Evolutionary conservation across 2,329 filamentous ascomycete species (phyloP).

Genomic region (Hirsutella minnesotensis): DNA sequence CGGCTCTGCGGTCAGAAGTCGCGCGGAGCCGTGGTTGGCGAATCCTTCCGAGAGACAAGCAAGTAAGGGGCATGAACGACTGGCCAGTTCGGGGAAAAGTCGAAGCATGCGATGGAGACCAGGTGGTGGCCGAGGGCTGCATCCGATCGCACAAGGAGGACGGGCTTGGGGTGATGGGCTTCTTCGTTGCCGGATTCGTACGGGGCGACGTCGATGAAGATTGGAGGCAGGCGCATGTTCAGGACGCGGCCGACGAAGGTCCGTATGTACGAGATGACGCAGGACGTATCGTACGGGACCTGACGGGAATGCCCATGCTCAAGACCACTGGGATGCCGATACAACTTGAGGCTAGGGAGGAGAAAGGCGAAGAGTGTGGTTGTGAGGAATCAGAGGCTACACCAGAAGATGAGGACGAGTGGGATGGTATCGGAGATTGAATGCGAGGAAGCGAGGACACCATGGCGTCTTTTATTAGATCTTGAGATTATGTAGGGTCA

Average conservation of each 20-base stretch:
- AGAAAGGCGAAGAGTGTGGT: slow-evolving; percentile 2
- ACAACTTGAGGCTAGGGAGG: slow-evolving; percentile 10
- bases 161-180: slow-evolving; percentile 78
- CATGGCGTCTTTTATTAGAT: background rate
- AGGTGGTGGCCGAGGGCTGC: slow-evolving; percentile 57
- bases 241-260: slow-evolving; percentile 28
- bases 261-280: slow-evolving; percentile 43
- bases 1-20: slow-evolving; percentile 54
- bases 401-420: slow-evolving; percentile 10
- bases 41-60: slow-evolving; percentile 58
- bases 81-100: slow-evolving; percentile 59
- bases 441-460: background rate
- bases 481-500: too few relatives aligned
- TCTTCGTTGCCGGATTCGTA: slow-evolving; percentile 86
- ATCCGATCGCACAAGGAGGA: slow-evolving; percentile 75
- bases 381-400: slow-evolving; percentile 14
- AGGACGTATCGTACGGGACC: slow-evolving; percentile 36
- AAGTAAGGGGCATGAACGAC: slow-evolving; percentile 61
- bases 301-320: slow-evolving; percentile 24
- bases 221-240: slow-evolving; percentile 7
- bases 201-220: slow-evolving; percentile 10
- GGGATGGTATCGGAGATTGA: slow-evolving; percentile 7
- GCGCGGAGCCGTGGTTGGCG: slow-evolving; percentile 63
- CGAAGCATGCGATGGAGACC: slow-evolving; percentile 35
- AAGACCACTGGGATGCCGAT: slow-evolving; percentile 22